Conservation (phyloP, 2,329 filamentous ascomycete genomes). For the Ophiostoma quercus region DNA sequence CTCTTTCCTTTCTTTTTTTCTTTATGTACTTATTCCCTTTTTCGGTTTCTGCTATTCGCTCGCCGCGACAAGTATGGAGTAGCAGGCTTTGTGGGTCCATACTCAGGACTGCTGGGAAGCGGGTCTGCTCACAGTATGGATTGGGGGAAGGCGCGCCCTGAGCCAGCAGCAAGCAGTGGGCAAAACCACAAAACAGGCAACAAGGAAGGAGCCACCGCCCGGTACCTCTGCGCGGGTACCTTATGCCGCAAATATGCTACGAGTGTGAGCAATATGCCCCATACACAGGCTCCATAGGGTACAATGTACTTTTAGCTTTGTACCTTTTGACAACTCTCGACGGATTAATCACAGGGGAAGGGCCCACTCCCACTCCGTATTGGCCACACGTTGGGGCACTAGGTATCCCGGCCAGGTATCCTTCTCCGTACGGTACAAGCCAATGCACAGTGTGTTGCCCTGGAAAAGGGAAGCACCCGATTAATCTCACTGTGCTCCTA, state of each 20-base stretch:
- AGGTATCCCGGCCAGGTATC: conserved; percentile 1
- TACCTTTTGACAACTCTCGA: background rate
- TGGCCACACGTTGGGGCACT: conserved; percentile 10
- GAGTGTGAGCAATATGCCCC: background rate
- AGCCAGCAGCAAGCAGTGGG: background rate
- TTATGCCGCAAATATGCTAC: background rate
- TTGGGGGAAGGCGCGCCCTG: conserved; percentile 11
- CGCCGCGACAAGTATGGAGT: conserved; percentile 16
- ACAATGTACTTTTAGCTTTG: background rate
- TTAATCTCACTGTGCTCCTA: background rate
- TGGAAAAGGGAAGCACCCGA: background rate
- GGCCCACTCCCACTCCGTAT: conserved; percentile 4
- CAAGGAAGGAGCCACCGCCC: background rate
- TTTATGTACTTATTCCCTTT: conserved; percentile 11
- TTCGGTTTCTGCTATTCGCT: conserved; percentile 14
- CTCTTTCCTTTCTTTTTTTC: conserved; percentile 1
- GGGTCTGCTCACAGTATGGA: conserved; percentile 22
- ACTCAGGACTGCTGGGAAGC: conserved; percentile 23
- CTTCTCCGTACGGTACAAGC: conserved; percentile 4
- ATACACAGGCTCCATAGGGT: background rate
- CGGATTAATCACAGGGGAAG: conserved; percentile 10
- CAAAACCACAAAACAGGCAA: conserved; percentile 2
- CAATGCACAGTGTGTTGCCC: background rate
- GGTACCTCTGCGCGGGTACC: background rate
- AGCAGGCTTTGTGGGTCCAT: conserved; percentile 13